Conservation (phyloP, 2,329 filamentous ascomycete species). For the Fonsecaea monophora region DNA sequence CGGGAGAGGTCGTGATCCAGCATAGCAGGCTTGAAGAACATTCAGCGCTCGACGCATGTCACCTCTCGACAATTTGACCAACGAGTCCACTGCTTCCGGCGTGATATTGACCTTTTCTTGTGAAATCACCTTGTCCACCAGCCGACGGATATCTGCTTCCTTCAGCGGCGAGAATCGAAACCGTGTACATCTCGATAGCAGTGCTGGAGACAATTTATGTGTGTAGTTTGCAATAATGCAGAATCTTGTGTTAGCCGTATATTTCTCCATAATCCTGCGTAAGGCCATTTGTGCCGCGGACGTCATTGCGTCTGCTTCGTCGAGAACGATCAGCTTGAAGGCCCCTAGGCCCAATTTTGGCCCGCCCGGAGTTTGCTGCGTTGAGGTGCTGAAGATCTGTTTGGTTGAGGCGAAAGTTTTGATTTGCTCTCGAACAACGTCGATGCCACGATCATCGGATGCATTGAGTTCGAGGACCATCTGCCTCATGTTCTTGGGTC, state of each 20-base stretch:
- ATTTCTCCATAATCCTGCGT: slow-evolving; percentile 97
- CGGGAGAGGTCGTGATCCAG: slow-evolving; percentile 75
- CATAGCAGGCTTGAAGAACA: slow-evolving; percentile 94
- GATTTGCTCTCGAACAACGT: slow-evolving; percentile 97
- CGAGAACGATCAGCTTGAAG: slow-evolving; percentile 95
- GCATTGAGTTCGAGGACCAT: slow-evolving; percentile 99
- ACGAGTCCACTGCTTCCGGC: slow-evolving; percentile 77
- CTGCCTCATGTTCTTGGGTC: slow-evolving; percentile 87
- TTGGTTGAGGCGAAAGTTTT: slow-evolving; percentile 93
- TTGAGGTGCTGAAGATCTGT: slow-evolving; percentile 83
- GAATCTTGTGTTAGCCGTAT: slow-evolving; percentile 96
- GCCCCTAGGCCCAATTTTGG: slow-evolving; percentile 65
- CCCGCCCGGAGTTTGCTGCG: slow-evolving; percentile 51
- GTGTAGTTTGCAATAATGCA: slow-evolving; percentile 99
- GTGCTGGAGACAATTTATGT: slow-evolving; percentile 91
- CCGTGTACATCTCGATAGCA: slow-evolving; percentile 90
- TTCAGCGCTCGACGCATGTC: slow-evolving; percentile 96
- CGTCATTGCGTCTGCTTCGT: slow-evolving; percentile 99
- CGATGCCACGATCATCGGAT: slow-evolving; percentile 95
- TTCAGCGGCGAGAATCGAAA: slow-evolving; percentile 96
- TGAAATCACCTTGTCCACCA: slow-evolving; percentile 88
- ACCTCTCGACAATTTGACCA: slow-evolving; percentile 87
- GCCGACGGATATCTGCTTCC: slow-evolving; percentile 78
- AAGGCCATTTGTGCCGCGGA: slow-evolving; percentile 97
- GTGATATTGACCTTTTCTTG: slow-evolving; percentile 87